Conservation (phyloP, 2,329 filamentous ascomycete genomes). For the Ampelomyces quisqualis region DNA sequence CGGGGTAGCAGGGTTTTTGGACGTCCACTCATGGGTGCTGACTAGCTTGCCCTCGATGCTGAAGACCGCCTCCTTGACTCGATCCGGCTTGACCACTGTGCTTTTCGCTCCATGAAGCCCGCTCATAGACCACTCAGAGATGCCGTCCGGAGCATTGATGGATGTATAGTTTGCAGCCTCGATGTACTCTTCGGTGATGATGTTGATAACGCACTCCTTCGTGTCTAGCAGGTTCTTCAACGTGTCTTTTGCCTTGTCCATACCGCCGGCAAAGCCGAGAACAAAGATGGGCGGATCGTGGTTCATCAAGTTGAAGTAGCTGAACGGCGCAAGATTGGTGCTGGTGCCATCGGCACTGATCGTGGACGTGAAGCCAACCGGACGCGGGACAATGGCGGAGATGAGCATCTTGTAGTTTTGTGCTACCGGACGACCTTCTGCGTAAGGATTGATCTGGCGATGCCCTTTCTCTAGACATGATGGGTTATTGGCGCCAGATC, state of each 20-base stretch:
- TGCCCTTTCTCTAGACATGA: slow-evolving; percentile 60
- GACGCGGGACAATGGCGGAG: slow-evolving; percentile 76
- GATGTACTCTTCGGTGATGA: slow-evolving; percentile 79
- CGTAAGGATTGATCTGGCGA: slow-evolving; percentile 79
- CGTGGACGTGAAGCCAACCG: slow-evolving; percentile 67
- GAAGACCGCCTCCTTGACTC: slow-evolving; percentile 82
- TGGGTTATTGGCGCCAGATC: slow-evolving; percentile 63
- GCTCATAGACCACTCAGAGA: slow-evolving; percentile 75
- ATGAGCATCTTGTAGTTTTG: slow-evolving; percentile 95
- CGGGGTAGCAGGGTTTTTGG: slow-evolving; percentile 57
- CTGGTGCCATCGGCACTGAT: slow-evolving; percentile 60
- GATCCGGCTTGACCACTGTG: slow-evolving; percentile 65
- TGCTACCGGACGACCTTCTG: slow-evolving; percentile 62
- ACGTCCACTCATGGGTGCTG: slow-evolving; percentile 74
- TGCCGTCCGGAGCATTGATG: slow-evolving; percentile 74
- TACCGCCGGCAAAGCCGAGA: slow-evolving; percentile 60
- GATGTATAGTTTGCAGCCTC: slow-evolving; percentile 84
- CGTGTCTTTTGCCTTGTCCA: slow-evolving; percentile 71
- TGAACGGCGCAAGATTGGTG: slow-evolving; percentile 83
- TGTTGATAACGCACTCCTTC: slow-evolving; percentile 76
- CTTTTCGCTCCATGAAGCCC: slow-evolving; percentile 72
- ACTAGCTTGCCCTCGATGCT: slow-evolving; percentile 79
- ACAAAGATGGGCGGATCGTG: slow-evolving; percentile 86
- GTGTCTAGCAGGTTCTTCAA: slow-evolving; percentile 71
- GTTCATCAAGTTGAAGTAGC: slow-evolving; percentile 79